phyloP scores from a whole-genome alignment of 108 stramenopile species.

The Stephanodiscus minutulus region DNA sequence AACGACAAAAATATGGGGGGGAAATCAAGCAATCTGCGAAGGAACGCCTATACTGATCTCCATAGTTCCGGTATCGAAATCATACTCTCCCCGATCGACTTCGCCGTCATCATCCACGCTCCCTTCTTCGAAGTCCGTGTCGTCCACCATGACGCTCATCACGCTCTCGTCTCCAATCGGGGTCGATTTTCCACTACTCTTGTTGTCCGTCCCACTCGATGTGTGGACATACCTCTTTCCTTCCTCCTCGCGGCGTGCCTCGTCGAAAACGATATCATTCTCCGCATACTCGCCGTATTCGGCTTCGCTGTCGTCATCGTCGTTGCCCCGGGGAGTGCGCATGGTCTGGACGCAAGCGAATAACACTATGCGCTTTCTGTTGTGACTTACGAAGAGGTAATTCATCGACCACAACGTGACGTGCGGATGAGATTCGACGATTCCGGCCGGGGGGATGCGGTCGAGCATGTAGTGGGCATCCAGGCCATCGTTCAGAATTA shows the following conservation, averaged over 20 bases:
- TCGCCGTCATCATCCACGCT: constrained; percentile 27
- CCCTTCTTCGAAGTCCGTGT: constrained; percentile 20
- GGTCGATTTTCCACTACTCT: background rate
- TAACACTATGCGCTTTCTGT: constrained; percentile 83
- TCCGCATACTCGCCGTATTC: constrained; percentile 51
- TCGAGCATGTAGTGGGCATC: constrained; percentile 12
- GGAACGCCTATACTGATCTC: constrained; percentile 8
- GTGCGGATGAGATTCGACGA: background rate
- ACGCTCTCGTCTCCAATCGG: constrained; percentile 29
- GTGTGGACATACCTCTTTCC: constrained; percentile 20
- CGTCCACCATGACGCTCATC: constrained; percentile 34
- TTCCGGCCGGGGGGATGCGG: background rate
- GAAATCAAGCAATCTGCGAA: constrained; percentile 7
- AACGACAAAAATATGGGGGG: background rate
- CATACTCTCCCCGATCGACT: constrained; percentile 32
- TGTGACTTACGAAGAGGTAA: constrained; percentile 93
- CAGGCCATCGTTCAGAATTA: constrained; percentile 8
- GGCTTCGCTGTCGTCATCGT: constrained; percentile 41
- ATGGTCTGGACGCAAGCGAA: constrained; percentile 88
- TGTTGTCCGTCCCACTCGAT: background rate
- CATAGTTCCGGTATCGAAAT: constrained; percentile 45
- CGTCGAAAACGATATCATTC: constrained; percentile 47
- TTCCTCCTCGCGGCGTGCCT: constrained; percentile 43
- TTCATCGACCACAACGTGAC: constrained; percentile 89
- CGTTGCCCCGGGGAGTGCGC: constrained; percentile 36